Percentiles rank a stretch among this genome's conserved stretches.
Evolutionary conservation across 495 filamentous ascomycete genomes (phyloP).

Genomic region (Talaromyces stipitatus): DNA sequence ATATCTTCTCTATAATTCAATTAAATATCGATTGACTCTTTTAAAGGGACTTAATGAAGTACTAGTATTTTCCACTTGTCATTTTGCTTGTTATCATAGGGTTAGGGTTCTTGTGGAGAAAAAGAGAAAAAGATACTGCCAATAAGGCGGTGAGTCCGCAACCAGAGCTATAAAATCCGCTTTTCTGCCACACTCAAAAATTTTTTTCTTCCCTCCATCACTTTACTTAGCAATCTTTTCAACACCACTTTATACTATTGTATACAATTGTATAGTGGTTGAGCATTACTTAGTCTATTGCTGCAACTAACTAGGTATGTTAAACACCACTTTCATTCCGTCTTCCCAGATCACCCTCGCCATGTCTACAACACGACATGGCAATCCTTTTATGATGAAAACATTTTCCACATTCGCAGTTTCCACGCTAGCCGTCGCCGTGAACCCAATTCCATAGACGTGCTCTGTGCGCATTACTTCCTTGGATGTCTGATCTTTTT

Average conservation of each 20-base stretch:
- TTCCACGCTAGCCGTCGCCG: slow-evolving; percentile 45
- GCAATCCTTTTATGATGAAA: slow-evolving; percentile 35
- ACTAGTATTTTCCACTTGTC: no score
- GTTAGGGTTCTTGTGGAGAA: no score
- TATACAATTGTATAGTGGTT: not conserved
- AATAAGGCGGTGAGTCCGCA: not conserved
- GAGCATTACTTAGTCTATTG: not conserved
- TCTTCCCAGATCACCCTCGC: not conserved
- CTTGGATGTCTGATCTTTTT: slow-evolving; percentile 43
- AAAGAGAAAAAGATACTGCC: not conserved
- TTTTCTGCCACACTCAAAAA: not conserved
- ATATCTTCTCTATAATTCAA: no score
- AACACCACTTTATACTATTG: not conserved
- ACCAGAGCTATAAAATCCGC: not conserved
- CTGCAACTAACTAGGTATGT: slow-evolving; percentile 4
- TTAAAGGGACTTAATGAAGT: no score
- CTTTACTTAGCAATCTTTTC: not conserved
- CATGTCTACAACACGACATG: not conserved
- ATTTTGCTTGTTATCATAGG: no score
- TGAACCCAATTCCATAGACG: slow-evolving; percentile 38
- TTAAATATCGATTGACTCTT: no score
- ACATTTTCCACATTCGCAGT: slow-evolving; percentile 46
- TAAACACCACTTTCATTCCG: not conserved
- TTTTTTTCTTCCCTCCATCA: not conserved
- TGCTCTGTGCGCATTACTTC: slow-evolving; percentile 40